phyloP scores from a whole-genome alignment of 371 early-diverging fungal species.

The Mucor lusitanicus region DNA sequence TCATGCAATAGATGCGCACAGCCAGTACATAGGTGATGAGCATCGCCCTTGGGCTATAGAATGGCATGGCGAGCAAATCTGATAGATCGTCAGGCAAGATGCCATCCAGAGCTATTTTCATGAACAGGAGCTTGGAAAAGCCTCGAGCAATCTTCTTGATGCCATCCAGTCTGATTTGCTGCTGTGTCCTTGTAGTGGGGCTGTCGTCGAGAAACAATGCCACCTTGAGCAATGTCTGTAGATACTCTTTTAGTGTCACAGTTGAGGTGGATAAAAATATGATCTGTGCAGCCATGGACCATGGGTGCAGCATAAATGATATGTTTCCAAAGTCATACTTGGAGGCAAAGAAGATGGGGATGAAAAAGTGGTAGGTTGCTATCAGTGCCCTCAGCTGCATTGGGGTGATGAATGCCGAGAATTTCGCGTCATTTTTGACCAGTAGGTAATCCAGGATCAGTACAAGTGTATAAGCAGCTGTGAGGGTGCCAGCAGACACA shows the following conservation, averaged over 20 bases:
- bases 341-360: constrained; percentile 10
- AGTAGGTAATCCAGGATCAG: constrained; percentile 12
- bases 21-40: constrained; percentile 16
- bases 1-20: constrained; percentile 21
- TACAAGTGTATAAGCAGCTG: background rate
- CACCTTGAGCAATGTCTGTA: background rate
- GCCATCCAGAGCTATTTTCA: constrained; percentile 3
- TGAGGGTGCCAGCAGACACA: background rate
- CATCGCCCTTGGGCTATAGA: constrained; percentile 8
- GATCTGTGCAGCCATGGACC: constrained; percentile 15
- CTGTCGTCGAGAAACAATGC: constrained; percentile 20
- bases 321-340: constrained; percentile 20
- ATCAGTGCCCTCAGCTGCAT: background rate
- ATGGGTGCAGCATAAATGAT: constrained; percentile 22
- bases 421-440: constrained; percentile 4
- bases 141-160: constrained; percentile 8
- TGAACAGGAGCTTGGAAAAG: constrained; percentile 6
- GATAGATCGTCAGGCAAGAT: constrained; percentile 9
- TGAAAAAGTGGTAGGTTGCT: constrained; percentile 13
- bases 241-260: constrained; percentile 2
- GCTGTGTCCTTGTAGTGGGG: background rate
- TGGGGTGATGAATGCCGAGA: constrained; percentile 4
- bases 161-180: constrained; percentile 5
- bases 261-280: constrained; percentile 9
- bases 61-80: constrained; percentile 1